Conservation (phyloP, 2,329 filamentous ascomycete genomes). For the Aspergillus hiratsukae region DNA sequence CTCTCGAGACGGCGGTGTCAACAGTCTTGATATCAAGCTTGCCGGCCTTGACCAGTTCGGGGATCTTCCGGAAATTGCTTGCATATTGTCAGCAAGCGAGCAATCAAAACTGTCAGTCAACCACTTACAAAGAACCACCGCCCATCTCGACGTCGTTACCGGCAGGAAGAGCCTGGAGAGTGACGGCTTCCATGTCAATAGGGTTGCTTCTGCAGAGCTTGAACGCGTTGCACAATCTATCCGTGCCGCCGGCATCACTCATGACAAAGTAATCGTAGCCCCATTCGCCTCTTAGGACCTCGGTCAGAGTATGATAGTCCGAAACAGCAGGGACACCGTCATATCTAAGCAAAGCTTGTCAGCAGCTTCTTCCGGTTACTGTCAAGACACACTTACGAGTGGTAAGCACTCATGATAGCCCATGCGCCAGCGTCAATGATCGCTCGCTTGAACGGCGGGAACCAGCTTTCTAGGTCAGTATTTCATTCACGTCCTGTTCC, state of each 20-base stretch:
- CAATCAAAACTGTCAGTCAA: no score
- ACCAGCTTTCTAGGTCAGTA: slow-evolving; percentile 22
- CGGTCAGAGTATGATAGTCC: slow-evolving; percentile 61
- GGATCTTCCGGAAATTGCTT: slow-evolving; percentile 62
- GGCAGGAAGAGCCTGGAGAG: slow-evolving; percentile 58
- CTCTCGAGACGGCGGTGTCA: slow-evolving; percentile 62
- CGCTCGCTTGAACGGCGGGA: slow-evolving; percentile 62
- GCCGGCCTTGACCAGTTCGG: slow-evolving; percentile 58
- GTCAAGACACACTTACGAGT: slow-evolving; percentile 41
- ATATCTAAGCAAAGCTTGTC: slow-evolving; percentile 39
- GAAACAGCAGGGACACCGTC: slow-evolving; percentile 67
- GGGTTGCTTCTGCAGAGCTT: slow-evolving; percentile 57
- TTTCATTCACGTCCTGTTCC: not conserved
- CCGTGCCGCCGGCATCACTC: slow-evolving; percentile 66
- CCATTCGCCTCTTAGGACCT: slow-evolving; percentile 68
- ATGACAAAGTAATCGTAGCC: slow-evolving; percentile 65
- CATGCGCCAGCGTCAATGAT: slow-evolving; percentile 67
- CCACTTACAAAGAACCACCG: slow-evolving; percentile 58
- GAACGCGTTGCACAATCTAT: slow-evolving; percentile 62
- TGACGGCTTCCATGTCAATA: slow-evolving; percentile 63
- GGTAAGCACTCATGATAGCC: slow-evolving; percentile 70
- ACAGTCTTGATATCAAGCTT: slow-evolving; percentile 57
- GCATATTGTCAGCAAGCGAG: not conserved
- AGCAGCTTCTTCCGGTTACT: not conserved
- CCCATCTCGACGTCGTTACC: slow-evolving; percentile 74